A percentile compares a stretch with the other conserved stretches of the same genome.
Evolutionary conservation across 805 yeast genomes (phyloP).

Genomic region (Candida jianshihensis): DNA sequence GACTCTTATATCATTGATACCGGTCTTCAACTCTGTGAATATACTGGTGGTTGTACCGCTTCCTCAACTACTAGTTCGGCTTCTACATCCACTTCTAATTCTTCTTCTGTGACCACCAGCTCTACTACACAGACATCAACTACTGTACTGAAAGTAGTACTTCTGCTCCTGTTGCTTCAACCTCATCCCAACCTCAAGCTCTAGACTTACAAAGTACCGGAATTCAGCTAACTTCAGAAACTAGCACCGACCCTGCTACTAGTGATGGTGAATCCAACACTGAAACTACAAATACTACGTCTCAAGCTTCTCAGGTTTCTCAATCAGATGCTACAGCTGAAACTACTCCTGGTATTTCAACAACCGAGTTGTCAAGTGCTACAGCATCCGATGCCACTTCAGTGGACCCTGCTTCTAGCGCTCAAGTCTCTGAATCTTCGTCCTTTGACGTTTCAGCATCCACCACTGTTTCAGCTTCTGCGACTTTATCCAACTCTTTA

Average conservation of each 20-base stretch:
- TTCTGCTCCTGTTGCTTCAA: background rate
- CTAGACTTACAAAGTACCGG: background rate
- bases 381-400: background rate
- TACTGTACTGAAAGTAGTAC: background rate
- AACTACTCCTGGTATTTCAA: no score
- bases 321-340: no score
- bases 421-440: background rate
- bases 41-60: conserved; percentile 4
- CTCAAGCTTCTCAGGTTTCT: no score
- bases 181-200: background rate
- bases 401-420: background rate
- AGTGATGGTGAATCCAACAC: no score
- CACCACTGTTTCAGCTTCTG: no score
- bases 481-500: no score
- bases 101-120: background rate
- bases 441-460: no score
- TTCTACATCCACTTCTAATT: background rate
- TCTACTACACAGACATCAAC: conserved; percentile 1
- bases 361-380: no score
- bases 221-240: background rate
- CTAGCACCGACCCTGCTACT: background rate
- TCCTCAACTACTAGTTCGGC: background rate
- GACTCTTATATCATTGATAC: conserved; percentile 4
- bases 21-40: conserved; percentile 3
- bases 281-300: no score